Percentiles rank a stretch among this genome's conserved stretches.
Conservation (phyloP, 768 basidiomycete species). For the Epithele typhae region DNA sequence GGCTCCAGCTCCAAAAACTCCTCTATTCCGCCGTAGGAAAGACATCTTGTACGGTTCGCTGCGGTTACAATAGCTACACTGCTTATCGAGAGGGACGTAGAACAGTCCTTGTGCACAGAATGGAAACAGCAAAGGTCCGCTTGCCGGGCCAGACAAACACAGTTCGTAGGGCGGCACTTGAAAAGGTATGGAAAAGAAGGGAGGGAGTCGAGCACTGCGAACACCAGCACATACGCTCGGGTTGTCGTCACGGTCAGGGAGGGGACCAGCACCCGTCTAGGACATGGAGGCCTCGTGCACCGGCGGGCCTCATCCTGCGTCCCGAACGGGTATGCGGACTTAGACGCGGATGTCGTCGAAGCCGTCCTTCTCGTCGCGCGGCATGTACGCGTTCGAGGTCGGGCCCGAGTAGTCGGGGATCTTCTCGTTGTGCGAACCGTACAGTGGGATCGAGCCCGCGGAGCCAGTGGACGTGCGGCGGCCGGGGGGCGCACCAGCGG, state of each 20-base stretch:
- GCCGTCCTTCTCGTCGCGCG: slow-evolving; percentile 25
- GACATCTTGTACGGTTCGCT: slow-evolving; percentile 1
- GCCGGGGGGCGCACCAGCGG: slow-evolving; percentile 22
- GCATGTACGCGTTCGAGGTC: slow-evolving; percentile 17
- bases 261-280: too few relatives aligned
- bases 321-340: not conserved
- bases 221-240: slow-evolving; percentile 1
- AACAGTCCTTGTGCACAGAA: slow-evolving; percentile 3
- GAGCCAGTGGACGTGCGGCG: slow-evolving; percentile 23
- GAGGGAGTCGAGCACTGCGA: not conserved
- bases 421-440: slow-evolving; percentile 34
- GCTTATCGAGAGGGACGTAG: not conserved
- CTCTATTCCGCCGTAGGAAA: slow-evolving; percentile 2
- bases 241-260: too few relatives aligned
- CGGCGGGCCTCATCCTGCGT: too few relatives aligned
- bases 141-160: too few relatives aligned
- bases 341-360: slow-evolving; percentile 21
- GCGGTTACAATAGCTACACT: not conserved
- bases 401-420: slow-evolving; percentile 24
- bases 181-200: not conserved
- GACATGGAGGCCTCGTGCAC: too few relatives aligned
- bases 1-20: not conserved
- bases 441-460: slow-evolving; percentile 41
- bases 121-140: too few relatives aligned
- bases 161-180: not conserved